Evolutionary conservation across 192 early-diverging fungal genomes (phyloP), one percentile per base, ranked within the genome.

Genomic region (Coemansia sp.): DNA sequence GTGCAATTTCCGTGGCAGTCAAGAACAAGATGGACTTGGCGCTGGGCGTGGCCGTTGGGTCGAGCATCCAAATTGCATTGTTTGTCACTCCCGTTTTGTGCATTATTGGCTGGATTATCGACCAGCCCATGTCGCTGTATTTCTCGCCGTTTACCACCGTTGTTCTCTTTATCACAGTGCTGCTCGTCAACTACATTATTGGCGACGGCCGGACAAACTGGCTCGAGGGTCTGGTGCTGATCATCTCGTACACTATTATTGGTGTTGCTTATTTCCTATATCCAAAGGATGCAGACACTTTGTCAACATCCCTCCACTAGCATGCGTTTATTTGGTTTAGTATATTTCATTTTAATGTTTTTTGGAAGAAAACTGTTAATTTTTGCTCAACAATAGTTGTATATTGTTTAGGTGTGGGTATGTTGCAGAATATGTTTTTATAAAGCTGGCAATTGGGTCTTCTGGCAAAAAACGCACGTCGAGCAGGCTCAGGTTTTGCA

Each of bases 11-110:
- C 1, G 87, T 85, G 11, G 89, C 93, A 2, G 84, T 90, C 54
- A 87, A 89, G 67, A 87, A 94, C 83, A 95, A 95, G 79, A 95
- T 93, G 93, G 91, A 97, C 66, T 68, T 98, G 42, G 89, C 91
- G 0, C 84, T 98, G 57, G 86, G 90, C 52, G 89, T 96, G 18
- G 93, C 94, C 21, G 80, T 96, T 5, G 96, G 94, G 15, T 90
- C 88, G 5, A 90, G 88, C 40, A 87, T 94, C 65, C 96, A 98
- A 74, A 96, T 98, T 51, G 88, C 90, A 1, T 81, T 93, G 50
- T 88, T 93, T 55, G 84, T 93, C 8, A 81, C 85, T 8, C 88
- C 87, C 1, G 56, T 86, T 20, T 68, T 87, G 42, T 86, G 88
- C 57, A 83, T 97, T 50, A 76, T 86, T 36, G 96, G 93, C 17